Evolutionary conservation across 306 rosid genomes (phyloP).

Genomic region (Quercus berberidifolia): DNA sequence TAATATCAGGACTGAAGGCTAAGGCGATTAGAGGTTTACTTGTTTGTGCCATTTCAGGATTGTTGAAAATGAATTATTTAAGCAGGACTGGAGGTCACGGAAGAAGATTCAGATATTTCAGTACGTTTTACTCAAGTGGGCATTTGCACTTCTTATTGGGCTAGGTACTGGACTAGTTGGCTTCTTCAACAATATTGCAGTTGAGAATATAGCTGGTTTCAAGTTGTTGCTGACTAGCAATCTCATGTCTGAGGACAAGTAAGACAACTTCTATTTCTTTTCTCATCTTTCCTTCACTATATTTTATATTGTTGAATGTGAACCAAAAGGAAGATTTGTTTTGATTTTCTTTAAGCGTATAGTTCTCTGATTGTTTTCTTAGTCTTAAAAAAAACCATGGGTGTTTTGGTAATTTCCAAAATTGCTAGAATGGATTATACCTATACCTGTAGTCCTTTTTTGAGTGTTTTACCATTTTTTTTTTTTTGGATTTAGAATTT

Average conservation of each 20-base stretch:
- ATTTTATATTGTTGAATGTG: too few relatives aligned
- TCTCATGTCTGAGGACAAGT: conserved; percentile 65
- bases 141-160: conserved; percentile 78
- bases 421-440: too few relatives aligned
- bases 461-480: too few relatives aligned
- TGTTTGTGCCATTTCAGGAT: conserved; percentile 55
- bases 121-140: conserved; percentile 82
- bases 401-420: too few relatives aligned
- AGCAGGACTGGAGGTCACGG: conserved; percentile 88
- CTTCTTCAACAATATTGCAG: conserved; percentile 69
- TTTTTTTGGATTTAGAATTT: too few relatives aligned
- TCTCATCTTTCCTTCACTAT: too few relatives aligned
- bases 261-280: conserved; percentile 22
- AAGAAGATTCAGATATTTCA: conserved; percentile 59
- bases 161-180: conserved; percentile 79
- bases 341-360: too few relatives aligned
- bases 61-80: conserved; percentile 73
- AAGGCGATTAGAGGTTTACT: not conserved
- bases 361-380: too few relatives aligned
- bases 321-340: too few relatives aligned
- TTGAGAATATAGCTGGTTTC: conserved; percentile 83
- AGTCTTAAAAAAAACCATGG: too few relatives aligned
- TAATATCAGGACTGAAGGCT: conserved; percentile 11
- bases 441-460: too few relatives aligned
- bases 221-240: conserved; percentile 53